These are phyloP conservation scores for Blastocystis sp. DNA, from an alignment of 352 stramenopile genomes.

Conservation along the genomic window DNA sequence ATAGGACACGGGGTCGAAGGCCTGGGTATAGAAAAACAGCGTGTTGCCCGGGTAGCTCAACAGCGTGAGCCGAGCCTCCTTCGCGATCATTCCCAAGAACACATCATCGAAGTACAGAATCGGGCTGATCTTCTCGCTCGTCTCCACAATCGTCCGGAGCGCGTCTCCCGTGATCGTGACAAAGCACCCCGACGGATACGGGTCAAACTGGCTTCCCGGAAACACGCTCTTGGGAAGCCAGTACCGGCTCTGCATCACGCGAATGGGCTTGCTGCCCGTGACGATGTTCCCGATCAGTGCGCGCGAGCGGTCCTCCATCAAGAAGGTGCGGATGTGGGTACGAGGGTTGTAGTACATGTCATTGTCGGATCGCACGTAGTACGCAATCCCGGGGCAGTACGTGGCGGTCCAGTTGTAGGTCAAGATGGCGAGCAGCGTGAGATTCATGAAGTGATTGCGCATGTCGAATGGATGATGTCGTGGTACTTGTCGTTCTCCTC, in stretches of 20 bases:
- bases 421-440: neutral
- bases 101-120: constrained; percentile 62
- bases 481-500: neutral
- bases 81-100: constrained; percentile 40
- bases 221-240: constrained; percentile 2
- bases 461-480: constrained; percentile 53
- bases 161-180: neutral
- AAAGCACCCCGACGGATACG: constrained; percentile 40
- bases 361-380: neutral
- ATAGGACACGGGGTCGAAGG: neutral
- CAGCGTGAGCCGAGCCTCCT: neutral
- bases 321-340: neutral
- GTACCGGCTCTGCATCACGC: neutral
- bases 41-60: neutral
- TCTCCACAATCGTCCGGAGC: neutral
- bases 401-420: neutral
- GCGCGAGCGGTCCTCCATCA: neutral
- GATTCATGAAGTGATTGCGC: constrained; percentile 8
- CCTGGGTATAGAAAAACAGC: neutral
- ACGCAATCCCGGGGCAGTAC: neutral
- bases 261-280: neutral
- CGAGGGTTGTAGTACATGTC: neutral
- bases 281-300: neutral
- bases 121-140: neutral
- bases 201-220: neutral